A percentile compares a stretch with the other conserved stretches of the same genome.
Evolutionary conservation across 495 filamentous ascomycete genomes (phyloP).

Genomic region (Neurospora sp.): DNA sequence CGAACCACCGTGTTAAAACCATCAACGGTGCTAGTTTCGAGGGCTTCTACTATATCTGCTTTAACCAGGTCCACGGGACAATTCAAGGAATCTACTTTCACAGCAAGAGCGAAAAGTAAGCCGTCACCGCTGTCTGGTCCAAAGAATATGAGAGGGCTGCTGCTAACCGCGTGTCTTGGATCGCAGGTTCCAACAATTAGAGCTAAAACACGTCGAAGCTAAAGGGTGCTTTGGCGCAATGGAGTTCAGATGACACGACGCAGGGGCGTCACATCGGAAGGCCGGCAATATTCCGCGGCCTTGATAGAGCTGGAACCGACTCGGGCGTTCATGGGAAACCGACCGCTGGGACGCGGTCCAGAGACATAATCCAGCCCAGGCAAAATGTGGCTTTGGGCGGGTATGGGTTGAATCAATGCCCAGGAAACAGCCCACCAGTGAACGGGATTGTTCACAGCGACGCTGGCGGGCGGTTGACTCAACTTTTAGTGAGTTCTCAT

Average conservation of each 20-base stretch:
- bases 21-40: constrained; percentile 95
- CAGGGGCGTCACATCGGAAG: not conserved
- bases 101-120: constrained; percentile 90
- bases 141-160: not conserved
- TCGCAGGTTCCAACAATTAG: constrained; percentile 78
- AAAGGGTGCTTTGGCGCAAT: constrained; percentile 76
- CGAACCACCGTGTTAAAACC: constrained; percentile 80
- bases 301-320: not conserved
- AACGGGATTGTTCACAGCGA: not conserved
- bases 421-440: not conserved
- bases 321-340: not conserved
- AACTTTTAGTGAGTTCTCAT: not conserved
- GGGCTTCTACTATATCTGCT: constrained; percentile 99
- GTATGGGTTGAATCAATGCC: not conserved
- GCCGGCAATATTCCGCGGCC: not conserved
- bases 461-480: not conserved
- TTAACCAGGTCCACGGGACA: constrained; percentile 78
- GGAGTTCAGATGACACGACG: constrained; percentile 70
- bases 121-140: constrained; percentile 3
- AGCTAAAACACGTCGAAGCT: constrained; percentile 79
- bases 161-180: not conserved
- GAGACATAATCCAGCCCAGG: not conserved
- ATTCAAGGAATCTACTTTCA: constrained; percentile 97
- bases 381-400: not conserved
- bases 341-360: not conserved